phyloP scores from a whole-genome alignment of 2,329 filamentous ascomycete species.

The Dryadomyces quercivorus region DNA sequence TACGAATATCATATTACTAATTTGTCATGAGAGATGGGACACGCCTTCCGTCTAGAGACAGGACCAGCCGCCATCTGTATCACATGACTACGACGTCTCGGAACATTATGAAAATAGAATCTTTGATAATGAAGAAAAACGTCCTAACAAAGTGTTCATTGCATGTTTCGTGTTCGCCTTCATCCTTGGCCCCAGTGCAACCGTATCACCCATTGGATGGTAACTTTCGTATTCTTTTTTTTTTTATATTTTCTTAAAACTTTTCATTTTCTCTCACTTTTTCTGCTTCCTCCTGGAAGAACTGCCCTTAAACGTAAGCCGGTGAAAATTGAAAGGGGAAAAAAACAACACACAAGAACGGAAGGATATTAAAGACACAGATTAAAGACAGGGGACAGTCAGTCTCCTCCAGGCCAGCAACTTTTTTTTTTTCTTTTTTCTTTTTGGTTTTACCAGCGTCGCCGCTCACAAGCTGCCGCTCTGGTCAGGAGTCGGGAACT shows the following conservation, averaged over 20 bases:
- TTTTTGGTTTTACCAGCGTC: too few species aligned
- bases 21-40: too few species aligned
- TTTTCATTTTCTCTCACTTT: background rate
- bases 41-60: too few species aligned
- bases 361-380: background rate
- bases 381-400: background rate
- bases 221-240: background rate
- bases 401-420: background rate
- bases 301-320: background rate
- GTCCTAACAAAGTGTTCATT: background rate
- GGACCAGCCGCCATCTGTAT: too few species aligned
- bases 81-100: too few species aligned
- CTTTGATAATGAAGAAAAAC: too few species aligned
- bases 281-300: background rate
- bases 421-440: too few species aligned
- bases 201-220: too few species aligned
- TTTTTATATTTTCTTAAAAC: too few species aligned
- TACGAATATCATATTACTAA: background rate
- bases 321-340: background rate
- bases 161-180: background rate
- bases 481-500: slow-evolving; percentile 17
- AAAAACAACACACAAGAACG: background rate
- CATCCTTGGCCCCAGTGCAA: too few species aligned
- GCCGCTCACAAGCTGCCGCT: background rate
- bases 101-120: too few species aligned